A percentile compares a stretch with the other conserved stretches of the same genome.
Evolutionary conservation across 1,284 basidiomycete genomes (phyloP).

Genomic region (Sphaerobolus stellatus): DNA sequence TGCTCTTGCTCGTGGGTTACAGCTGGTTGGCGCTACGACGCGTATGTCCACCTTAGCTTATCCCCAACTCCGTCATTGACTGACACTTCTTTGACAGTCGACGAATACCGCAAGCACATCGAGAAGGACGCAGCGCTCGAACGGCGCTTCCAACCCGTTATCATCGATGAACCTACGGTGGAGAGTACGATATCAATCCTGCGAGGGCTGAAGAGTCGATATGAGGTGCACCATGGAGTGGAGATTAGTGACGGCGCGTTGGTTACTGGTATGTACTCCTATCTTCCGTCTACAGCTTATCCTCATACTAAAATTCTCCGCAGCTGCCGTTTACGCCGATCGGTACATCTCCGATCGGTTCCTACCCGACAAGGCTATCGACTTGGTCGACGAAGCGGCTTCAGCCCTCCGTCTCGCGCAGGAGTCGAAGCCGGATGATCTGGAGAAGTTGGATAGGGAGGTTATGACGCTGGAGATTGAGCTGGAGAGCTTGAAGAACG

Average conservation of each 20-base stretch:
- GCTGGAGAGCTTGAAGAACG: slow-evolving; percentile 86
- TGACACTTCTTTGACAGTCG: slow-evolving; percentile 43
- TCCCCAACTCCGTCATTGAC: neutral
- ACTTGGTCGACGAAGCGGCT: slow-evolving; percentile 89
- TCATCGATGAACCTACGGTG: slow-evolving; percentile 85
- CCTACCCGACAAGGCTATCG: slow-evolving; percentile 89
- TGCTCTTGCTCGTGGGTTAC: slow-evolving; percentile 80
- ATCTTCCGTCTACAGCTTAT: too few species aligned
- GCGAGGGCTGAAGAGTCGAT: slow-evolving; percentile 79
- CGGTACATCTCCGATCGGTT: slow-evolving; percentile 86
- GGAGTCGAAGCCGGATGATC: slow-evolving; percentile 85
- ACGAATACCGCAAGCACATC: slow-evolving; percentile 90
- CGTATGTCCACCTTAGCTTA: slow-evolving; percentile 44
- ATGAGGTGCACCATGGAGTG: slow-evolving; percentile 91
- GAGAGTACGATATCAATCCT: slow-evolving; percentile 87
- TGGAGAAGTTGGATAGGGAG: slow-evolving; percentile 81
- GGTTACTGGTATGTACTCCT: slow-evolving; percentile 81
- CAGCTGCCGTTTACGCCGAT: slow-evolving; percentile 80
- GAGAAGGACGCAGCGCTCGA: slow-evolving; percentile 91
- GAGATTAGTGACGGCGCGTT: slow-evolving; percentile 86
- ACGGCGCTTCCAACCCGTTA: slow-evolving; percentile 85
- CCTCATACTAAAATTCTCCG: too few species aligned
- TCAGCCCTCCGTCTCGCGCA: slow-evolving; percentile 87
- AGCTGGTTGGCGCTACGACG: slow-evolving; percentile 87
- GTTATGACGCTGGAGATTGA: slow-evolving; percentile 90